Percentiles rank a stretch among this genome's conserved stretches.
phyloP scores from a whole-genome alignment of 164 flowering plant species.

The Chimonanthus salicifolius region DNA sequence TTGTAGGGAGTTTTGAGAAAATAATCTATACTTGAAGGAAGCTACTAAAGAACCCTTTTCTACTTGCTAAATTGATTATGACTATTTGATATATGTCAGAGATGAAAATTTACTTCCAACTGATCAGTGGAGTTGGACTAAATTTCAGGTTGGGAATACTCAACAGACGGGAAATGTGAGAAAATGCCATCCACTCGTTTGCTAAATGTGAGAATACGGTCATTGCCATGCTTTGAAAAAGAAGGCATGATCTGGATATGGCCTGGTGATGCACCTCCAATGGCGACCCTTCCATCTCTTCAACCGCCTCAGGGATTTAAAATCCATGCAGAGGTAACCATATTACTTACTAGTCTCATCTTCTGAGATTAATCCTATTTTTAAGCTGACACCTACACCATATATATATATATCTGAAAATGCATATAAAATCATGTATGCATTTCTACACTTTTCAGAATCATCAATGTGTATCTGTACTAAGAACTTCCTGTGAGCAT shows the following conservation, averaged over 20 bases:
- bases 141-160: constrained; percentile 87
- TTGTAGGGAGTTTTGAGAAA: too few relatives aligned
- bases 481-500: neutral
- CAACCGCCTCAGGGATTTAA: constrained; percentile 80
- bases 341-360: neutral
- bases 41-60: too few relatives aligned
- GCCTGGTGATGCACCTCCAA: constrained; percentile 90
- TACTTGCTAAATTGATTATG: neutral
- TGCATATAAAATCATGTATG: neutral
- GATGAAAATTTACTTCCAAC: neutral
- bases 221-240: constrained; percentile 86
- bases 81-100: neutral
- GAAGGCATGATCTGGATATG: constrained; percentile 98
- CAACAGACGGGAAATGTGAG: constrained; percentile 93
- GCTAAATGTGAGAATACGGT: constrained; percentile 57
- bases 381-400: neutral
- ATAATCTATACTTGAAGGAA: too few relatives aligned
- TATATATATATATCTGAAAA: neutral
- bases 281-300: constrained; percentile 70
- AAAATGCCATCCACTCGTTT: constrained; percentile 94
- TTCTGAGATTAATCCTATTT: neutral
- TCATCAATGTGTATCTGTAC: neutral
- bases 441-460: neutral
- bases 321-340: constrained; percentile 83
- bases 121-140: neutral